phyloP scores from a whole-genome alignment of 208 protist genomes.

The Tetramitus jugosus region DNA sequence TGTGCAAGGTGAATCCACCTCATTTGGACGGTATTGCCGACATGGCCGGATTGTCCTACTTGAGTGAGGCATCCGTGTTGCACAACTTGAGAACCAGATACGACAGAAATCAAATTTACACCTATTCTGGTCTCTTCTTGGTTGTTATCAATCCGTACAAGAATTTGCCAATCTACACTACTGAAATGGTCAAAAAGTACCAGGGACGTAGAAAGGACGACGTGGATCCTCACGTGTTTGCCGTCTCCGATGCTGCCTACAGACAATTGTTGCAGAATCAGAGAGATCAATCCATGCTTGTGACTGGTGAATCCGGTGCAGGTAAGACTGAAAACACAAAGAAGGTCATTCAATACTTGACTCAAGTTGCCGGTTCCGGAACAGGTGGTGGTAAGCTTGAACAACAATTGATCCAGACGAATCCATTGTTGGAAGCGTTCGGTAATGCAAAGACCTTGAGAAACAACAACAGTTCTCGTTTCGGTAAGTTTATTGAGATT shows the following conservation, averaged over 20 bases:
- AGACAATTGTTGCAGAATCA: conserved; percentile 29
- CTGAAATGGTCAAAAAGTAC: conserved; percentile 28
- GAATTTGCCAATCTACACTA: conserved; percentile 35
- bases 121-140: conserved; percentile 27
- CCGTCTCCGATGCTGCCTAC: conserved; percentile 38
- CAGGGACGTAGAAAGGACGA: conserved; percentile 32
- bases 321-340: conserved; percentile 59
- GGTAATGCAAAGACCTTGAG: conserved; percentile 73
- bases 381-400: conserved; percentile 36
- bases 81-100: conserved; percentile 16
- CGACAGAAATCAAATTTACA: neutral
- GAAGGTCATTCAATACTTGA: conserved; percentile 50
- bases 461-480: conserved; percentile 75
- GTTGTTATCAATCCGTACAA: conserved; percentile 40
- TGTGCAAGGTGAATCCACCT: conserved; percentile 7
- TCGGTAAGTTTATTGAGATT: conserved; percentile 68
- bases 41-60: neutral
- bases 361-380: conserved; percentile 11
- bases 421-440: conserved; percentile 73
- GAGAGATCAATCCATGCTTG: conserved; percentile 41
- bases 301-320: conserved; percentile 60
- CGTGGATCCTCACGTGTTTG: conserved; percentile 39
- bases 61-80: conserved; percentile 18
- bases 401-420: conserved; percentile 46
- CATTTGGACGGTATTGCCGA: neutral